Evolutionary conservation across 352 stramenopile genomes (phyloP).

Genomic region (Phytopythium kandeliae): DNA sequence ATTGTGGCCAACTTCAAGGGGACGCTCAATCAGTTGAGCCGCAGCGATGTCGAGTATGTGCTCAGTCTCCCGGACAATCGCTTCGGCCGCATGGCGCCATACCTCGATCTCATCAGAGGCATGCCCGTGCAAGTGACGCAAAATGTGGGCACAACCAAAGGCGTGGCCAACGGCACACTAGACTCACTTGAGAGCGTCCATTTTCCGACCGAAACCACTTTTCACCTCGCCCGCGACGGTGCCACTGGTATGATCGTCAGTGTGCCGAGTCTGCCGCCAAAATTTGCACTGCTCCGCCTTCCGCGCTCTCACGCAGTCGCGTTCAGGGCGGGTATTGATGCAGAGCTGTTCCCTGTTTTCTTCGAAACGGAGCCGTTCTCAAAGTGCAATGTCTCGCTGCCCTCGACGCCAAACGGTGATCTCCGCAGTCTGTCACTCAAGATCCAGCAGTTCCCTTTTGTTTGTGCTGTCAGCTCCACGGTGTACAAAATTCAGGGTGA

Average conservation of each 20-base stretch:
- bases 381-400: background rate
- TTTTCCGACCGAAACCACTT: background rate
- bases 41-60: background rate
- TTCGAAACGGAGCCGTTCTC: background rate
- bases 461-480: constrained; percentile 7
- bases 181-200: background rate
- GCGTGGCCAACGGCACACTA: background rate
- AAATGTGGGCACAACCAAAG: background rate
- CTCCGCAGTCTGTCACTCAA: background rate
- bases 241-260: background rate
- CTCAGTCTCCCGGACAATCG: background rate
- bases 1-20: background rate
- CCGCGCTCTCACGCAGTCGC: too few species aligned
- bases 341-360: background rate
- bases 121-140: background rate
- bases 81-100: background rate
- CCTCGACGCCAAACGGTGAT: background rate
- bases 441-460: constrained; percentile 10
- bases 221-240: background rate
- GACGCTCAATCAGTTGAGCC: background rate
- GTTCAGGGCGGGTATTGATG: background rate
- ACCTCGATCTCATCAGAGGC: background rate
- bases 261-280: background rate
- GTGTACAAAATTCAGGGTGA: constrained; percentile 17
- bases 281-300: background rate